These are phyloP conservation scores for Boletus huronensis DNA, from an alignment of 768 basidiomycete species.

Conservation along the genomic window DNA sequence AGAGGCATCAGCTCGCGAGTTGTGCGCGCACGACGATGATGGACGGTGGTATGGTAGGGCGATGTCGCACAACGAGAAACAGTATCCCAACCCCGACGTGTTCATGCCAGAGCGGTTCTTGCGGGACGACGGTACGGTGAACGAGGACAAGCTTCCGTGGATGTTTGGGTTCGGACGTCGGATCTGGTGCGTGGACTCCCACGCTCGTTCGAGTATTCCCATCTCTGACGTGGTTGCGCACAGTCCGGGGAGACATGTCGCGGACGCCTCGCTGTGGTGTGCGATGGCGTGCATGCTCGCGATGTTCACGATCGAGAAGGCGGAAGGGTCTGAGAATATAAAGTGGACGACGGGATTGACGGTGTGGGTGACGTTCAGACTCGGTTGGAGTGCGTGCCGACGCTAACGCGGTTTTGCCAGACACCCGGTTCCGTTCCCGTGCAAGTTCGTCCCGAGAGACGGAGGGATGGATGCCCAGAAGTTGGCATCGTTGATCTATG, in stretches of 20 bases:
- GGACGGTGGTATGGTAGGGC: conserved; percentile 28
- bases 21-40: not conserved
- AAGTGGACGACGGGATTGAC: conserved; percentile 17
- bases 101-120: conserved; percentile 42
- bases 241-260: conserved; percentile 22
- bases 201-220: not conserved
- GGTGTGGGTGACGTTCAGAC: not conserved
- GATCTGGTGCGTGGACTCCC: conserved; percentile 12
- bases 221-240: not conserved
- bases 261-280: conserved; percentile 21
- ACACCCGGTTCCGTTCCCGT: conserved; percentile 18
- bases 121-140: conserved; percentile 12
- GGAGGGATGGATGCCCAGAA: conserved; percentile 12
- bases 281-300: conserved; percentile 19
- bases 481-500: conserved; percentile 10
- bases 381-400: not conserved
- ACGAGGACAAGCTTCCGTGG: conserved; percentile 10
- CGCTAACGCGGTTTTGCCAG: not conserved
- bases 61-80: conserved; percentile 37
- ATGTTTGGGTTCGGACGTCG: conserved; percentile 23
- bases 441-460: conserved; percentile 14
- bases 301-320: conserved; percentile 17
- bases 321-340: conserved; percentile 14
- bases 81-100: conserved; percentile 31
- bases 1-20: not conserved